These are phyloP conservation scores for Hevea brasiliensis DNA, from an alignment of 345 rosid species.

Conservation along the genomic window DNA sequence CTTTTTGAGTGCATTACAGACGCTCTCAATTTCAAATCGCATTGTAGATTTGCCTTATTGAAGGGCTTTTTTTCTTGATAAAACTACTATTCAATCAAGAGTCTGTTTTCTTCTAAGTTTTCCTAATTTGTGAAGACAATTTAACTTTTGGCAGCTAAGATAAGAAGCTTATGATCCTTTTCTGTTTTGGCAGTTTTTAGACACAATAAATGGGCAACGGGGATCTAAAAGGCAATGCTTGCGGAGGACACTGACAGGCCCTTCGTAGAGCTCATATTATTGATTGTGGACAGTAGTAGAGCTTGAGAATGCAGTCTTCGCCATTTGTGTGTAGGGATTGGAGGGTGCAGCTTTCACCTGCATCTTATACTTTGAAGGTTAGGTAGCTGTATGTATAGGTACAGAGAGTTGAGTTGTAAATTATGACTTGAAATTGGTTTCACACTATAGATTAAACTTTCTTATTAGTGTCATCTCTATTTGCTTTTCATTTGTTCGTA, in stretches of 20 bases:
- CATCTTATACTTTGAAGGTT: slow-evolving; percentile 22
- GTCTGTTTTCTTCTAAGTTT: background rate
- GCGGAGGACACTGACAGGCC: slow-evolving; percentile 40
- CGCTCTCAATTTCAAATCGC: background rate
- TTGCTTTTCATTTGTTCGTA: slow-evolving; percentile 13
- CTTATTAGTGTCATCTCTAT: slow-evolving; percentile 17
- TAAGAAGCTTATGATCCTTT: background rate
- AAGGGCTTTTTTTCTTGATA: background rate
- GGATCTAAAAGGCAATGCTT: slow-evolving; percentile 36
- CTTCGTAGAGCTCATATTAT: slow-evolving; percentile 22
- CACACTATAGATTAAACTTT: slow-evolving; percentile 22
- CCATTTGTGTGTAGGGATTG: too few relatives aligned
- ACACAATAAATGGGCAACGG: slow-evolving; percentile 39
- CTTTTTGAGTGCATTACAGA: background rate
- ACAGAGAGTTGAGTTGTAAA: slow-evolving; percentile 44
- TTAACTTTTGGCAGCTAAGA: background rate
- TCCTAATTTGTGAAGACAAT: background rate
- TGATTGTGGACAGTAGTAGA: background rate
- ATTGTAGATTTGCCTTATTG: background rate
- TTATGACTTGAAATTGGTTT: slow-evolving; percentile 37
- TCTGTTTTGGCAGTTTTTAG: slow-evolving; percentile 28
- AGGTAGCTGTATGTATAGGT: slow-evolving; percentile 41
- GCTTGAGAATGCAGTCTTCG: slow-evolving; percentile 5
- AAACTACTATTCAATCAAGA: background rate
- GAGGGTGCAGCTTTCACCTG: background rate